Conservation (phyloP, 768 basidiomycete species). For the Bullera alba region DNA sequence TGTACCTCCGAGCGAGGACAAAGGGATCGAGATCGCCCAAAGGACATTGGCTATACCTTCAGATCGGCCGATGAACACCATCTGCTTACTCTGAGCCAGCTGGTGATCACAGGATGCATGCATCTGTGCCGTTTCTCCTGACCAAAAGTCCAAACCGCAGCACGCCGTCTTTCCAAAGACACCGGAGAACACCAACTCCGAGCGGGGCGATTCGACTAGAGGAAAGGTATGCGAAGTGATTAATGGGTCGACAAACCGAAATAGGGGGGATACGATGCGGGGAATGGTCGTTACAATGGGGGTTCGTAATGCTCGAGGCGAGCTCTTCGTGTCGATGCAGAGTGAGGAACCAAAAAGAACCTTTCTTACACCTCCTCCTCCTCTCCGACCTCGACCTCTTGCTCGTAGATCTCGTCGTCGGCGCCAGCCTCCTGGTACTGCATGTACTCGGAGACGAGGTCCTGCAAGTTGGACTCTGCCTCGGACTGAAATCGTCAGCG, state of each 20-base stretch:
- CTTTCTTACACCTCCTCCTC: slow-evolving; percentile 22
- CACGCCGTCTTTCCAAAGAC: slow-evolving; percentile 40
- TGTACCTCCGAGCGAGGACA: too few species aligned
- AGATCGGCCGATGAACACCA: too few species aligned
- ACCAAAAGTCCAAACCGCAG: too few species aligned
- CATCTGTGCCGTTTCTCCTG: too few species aligned
- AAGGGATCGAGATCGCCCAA: too few species aligned
- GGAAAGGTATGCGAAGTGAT: slow-evolving; percentile 2
- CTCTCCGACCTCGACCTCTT: slow-evolving; percentile 34
- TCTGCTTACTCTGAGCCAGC: too few species aligned
- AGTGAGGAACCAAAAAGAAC: too few species aligned
- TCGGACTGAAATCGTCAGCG: slow-evolving; percentile 60
- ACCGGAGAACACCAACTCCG: slow-evolving; percentile 31
- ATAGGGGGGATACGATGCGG: too few species aligned
- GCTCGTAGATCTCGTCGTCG: slow-evolving; percentile 43
- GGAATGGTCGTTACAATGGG: background rate
- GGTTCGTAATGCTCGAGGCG: background rate
- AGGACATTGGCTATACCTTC: too few species aligned
- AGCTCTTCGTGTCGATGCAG: background rate
- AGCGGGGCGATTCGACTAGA: slow-evolving; percentile 24
- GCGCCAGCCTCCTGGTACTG: slow-evolving; percentile 46
- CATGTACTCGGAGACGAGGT: slow-evolving; percentile 94
- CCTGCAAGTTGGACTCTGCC: slow-evolving; percentile 99
- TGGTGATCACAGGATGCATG: too few species aligned
- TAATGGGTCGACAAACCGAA: slow-evolving; percentile 1